A percentile compares a stretch with the other conserved stretches of the same genome.
Conservation (phyloP, 805 yeast species). For the Yamadazyma akitaensis region DNA sequence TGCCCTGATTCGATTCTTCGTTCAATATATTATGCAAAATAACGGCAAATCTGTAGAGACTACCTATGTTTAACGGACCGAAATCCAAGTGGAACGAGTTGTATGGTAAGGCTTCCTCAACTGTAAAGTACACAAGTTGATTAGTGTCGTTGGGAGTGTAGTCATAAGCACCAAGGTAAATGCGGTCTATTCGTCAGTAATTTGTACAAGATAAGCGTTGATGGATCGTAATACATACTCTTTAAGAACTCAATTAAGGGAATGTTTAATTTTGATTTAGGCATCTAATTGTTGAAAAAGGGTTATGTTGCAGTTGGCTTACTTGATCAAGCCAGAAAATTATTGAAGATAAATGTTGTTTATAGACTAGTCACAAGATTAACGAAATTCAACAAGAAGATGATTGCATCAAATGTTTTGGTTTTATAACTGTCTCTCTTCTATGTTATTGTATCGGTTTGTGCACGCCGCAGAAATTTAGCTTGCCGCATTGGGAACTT, state of each 20-base stretch:
- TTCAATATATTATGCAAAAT: slow-evolving; percentile 87
- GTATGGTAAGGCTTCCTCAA: slow-evolving; percentile 88
- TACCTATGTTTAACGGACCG: slow-evolving; percentile 94
- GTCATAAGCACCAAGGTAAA: slow-evolving; percentile 89
- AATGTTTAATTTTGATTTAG: slow-evolving; percentile 15
- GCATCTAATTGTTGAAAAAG: neutral
- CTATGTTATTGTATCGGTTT: slow-evolving; percentile 10
- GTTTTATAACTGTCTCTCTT: slow-evolving; percentile 6
- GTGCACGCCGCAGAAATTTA: slow-evolving; percentile 2
- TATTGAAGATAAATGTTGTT: neutral
- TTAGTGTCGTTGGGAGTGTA: slow-evolving; percentile 71
- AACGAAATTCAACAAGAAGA: neutral
- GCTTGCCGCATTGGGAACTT: slow-evolving; percentile 7
- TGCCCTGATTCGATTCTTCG: slow-evolving; percentile 76
- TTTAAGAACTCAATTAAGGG: slow-evolving; percentile 43
- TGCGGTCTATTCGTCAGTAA: slow-evolving; percentile 46
- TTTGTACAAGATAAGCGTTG: neutral
- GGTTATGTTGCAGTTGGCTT: neutral
- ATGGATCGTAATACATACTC: slow-evolving; percentile 28
- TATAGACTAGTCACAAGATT: slow-evolving; percentile 2
- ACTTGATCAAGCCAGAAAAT: neutral
- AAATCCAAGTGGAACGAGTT: slow-evolving; percentile 95
- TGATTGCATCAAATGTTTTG: slow-evolving; percentile 5
- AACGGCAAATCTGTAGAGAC: slow-evolving; percentile 91
- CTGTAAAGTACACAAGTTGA: slow-evolving; percentile 79